These are phyloP conservation scores for Haematococcus sp. DNA, from an alignment of 139 green algal species.

Conservation along the genomic window DNA sequence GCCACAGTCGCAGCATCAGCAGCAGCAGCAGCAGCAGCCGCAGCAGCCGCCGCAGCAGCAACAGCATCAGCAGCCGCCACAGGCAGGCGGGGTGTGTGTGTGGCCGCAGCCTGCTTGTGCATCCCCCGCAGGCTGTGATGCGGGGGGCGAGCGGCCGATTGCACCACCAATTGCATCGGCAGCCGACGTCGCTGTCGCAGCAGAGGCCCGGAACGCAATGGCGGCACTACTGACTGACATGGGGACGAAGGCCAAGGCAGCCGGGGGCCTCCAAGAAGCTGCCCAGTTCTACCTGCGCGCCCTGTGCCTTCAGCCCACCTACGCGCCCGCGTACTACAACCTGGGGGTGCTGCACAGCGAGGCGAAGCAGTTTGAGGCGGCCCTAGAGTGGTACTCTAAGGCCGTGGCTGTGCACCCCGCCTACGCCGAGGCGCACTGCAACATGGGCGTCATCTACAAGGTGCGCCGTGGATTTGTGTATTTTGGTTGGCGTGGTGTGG, in stretches of 20 bases:
- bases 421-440: conserved; percentile 90
- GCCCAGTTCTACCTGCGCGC: conserved; percentile 61
- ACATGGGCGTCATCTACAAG: conserved; percentile 84
- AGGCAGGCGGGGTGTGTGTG: no score
- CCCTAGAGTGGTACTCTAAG: conserved; percentile 37
- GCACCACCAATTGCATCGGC: no score
- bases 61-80: no score
- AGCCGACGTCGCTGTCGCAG: no score
- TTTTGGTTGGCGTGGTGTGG: no score
- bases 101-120: no score
- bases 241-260: conserved; percentile 73
- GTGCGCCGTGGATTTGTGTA: no score
- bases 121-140: no score
- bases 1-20: background rate
- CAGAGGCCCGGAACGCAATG: conserved; percentile 31
- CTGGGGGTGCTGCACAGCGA: conserved; percentile 84
- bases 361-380: conserved; percentile 43
- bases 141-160: no score
- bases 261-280: conserved; percentile 35
- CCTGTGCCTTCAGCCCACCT: conserved; percentile 40
- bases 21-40: no score
- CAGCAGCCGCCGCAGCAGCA: conserved; percentile 1
- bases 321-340: conserved; percentile 90
- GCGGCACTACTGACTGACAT: conserved; percentile 85
- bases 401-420: conserved; percentile 46